Conservation (phyloP, 2,329 filamentous ascomycete species). For the Nemania sp. region DNA sequence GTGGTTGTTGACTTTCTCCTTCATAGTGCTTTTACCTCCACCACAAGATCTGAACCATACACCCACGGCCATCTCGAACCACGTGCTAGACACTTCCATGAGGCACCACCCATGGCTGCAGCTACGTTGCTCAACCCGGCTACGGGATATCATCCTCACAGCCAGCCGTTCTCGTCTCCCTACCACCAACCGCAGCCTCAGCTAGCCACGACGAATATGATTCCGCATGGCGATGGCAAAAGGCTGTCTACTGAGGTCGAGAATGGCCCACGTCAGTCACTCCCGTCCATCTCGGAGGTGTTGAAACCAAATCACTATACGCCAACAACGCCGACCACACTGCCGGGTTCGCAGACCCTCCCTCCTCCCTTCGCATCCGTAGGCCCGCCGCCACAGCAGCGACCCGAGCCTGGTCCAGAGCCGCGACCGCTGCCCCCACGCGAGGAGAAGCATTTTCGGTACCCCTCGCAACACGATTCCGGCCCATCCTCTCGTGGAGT, state of each 20-base stretch:
- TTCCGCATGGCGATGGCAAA: conserved; percentile 36
- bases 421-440: conserved; percentile 36
- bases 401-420: conserved; percentile 37
- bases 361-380: conserved; percentile 36
- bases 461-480: conserved; percentile 36
- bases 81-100: conserved; percentile 33
- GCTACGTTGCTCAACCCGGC: conserved; percentile 42
- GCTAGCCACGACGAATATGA: conserved; percentile 36
- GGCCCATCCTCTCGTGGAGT: conserved; percentile 34
- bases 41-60: conserved; percentile 39
- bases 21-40: conserved; percentile 40
- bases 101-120: conserved; percentile 40
- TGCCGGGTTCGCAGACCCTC: conserved; percentile 34
- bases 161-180: conserved; percentile 33
- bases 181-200: conserved; percentile 38
- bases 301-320: conserved; percentile 41
- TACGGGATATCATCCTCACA: conserved; percentile 40
- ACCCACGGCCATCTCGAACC: conserved; percentile 34
- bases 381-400: conserved; percentile 31
- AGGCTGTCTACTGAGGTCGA: conserved; percentile 38
- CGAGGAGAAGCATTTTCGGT: conserved; percentile 40
- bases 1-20: conserved; percentile 26
- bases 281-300: conserved; percentile 43
- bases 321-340: conserved; percentile 37
- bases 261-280: conserved; percentile 37